Evolutionary conservation across 1,139 yeast genomes (phyloP).

Genomic region (Blastobotrys apis): DNA sequence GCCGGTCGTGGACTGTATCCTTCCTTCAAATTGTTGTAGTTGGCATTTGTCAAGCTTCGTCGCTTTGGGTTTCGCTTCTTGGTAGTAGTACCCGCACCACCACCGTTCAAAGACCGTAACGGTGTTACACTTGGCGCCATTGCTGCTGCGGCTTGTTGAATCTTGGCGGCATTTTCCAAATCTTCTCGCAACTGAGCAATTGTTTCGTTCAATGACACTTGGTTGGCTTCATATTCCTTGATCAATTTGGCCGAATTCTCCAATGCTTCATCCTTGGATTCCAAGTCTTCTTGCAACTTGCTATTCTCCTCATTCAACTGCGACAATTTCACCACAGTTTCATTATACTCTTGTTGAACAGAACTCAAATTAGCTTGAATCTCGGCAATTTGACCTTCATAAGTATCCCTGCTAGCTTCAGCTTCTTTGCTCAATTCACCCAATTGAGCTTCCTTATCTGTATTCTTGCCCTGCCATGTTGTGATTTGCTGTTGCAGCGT

Average conservation of each 20-base stretch:
- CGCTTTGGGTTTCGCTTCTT: slow-evolving; percentile 34
- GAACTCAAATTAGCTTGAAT: slow-evolving; percentile 44
- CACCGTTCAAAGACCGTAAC: slow-evolving; percentile 23
- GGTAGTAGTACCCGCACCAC: slow-evolving; percentile 19
- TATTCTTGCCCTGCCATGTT: slow-evolving; percentile 34
- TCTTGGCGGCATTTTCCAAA: slow-evolving; percentile 44
- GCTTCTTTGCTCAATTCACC: slow-evolving; percentile 47
- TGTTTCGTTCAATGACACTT: slow-evolving; percentile 49
- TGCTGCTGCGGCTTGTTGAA: slow-evolving; percentile 31
- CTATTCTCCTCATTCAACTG: slow-evolving; percentile 62
- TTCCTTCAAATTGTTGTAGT: slow-evolving; percentile 22
- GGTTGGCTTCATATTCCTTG: slow-evolving; percentile 30
- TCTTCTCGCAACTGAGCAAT: slow-evolving; percentile 67
- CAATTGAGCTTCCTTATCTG: slow-evolving; percentile 28
- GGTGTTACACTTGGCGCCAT: slow-evolving; percentile 30
- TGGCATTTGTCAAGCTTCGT: slow-evolving; percentile 29
- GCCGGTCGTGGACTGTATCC: slow-evolving; percentile 36
- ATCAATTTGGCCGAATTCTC: slow-evolving; percentile 29
- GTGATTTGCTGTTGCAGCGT: slow-evolving; percentile 40
- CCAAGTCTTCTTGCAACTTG: slow-evolving; percentile 53
- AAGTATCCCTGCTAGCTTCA: slow-evolving; percentile 51
- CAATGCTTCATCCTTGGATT: slow-evolving; percentile 56
- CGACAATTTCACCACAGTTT: slow-evolving; percentile 60
- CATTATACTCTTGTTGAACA: slow-evolving; percentile 52
- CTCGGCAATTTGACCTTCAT: slow-evolving; percentile 50